Evolutionary conservation across 192 early-diverging fungal species (phyloP).

Genomic region (Backusella tarrabulga): DNA sequence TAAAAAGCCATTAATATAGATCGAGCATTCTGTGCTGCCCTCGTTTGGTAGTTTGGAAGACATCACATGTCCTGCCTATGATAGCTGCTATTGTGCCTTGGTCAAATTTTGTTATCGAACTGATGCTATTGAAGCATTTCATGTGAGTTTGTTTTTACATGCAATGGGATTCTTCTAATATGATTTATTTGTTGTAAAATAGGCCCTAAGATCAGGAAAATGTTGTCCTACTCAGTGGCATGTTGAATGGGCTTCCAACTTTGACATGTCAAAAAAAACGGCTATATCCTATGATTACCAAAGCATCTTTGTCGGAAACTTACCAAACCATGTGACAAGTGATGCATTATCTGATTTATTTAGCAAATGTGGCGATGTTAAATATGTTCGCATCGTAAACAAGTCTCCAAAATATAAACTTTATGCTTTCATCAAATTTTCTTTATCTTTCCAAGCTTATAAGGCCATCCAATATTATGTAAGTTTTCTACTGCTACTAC

Average conservation of each 20-base stretch:
- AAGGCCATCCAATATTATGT: constrained; percentile 56
- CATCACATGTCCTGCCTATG: constrained; percentile 50
- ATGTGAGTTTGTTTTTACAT: constrained; percentile 34
- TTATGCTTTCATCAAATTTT: constrained; percentile 68
- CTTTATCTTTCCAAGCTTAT: constrained; percentile 42
- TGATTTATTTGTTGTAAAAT: too few species aligned
- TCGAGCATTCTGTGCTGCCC: constrained; percentile 36
- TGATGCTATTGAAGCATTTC: constrained; percentile 67
- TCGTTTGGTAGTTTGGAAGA: constrained; percentile 66
- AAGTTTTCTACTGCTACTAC: not conserved
- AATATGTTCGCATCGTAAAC: constrained; percentile 44
- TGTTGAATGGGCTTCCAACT: constrained; percentile 64
- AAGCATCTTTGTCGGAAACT: constrained; percentile 65
- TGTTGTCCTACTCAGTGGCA: constrained; percentile 34
- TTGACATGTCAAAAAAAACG: constrained; percentile 2
- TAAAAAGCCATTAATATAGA: constrained; percentile 14
- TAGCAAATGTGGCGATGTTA: constrained; percentile 53
- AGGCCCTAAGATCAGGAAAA: not conserved
- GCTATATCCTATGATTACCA: constrained; percentile 41
- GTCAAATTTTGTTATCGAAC: constrained; percentile 69
- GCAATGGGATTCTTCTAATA: too few species aligned
- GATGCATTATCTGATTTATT: constrained; percentile 51
- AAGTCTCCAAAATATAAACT: constrained; percentile 34
- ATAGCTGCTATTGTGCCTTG: constrained; percentile 50
- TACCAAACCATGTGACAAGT: constrained; percentile 45